Evolutionary conservation across 163 green algal species (phyloP), one percentile per base, ranked within the genome.

Genomic region (Coccomyxa subellipsoidea): DNA sequence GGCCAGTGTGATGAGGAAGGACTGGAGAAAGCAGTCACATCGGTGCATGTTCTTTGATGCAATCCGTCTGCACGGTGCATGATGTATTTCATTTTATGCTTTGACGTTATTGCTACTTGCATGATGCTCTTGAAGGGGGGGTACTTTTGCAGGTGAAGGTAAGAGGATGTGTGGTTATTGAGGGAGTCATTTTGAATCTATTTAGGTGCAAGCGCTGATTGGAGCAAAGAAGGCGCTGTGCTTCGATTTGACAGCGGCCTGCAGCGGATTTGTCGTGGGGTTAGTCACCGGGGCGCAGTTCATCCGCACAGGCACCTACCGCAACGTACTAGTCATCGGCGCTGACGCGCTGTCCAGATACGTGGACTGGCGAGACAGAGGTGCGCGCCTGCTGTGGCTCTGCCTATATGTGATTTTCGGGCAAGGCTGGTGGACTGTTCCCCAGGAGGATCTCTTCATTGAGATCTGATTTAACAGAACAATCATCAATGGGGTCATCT

Each of bases 231-330:
- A 91, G 0, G 94, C 95, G 1, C 89, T 96, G 2, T 95, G 93
- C 3, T 99, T 98, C 88, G 97, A 99, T 88, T 79, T 99, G 8
- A 99, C 97, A 54, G 97, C 96, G 70, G 97, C 97, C 5, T 99
- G 97, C 94, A 96, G 89, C 82, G 97, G 97, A 80, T 99, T 99
- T 90, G 96, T 99, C 35, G 77, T 99, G 76, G 94, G 80, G 0
- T 82, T 98, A 2, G 88, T 98, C 31, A 99, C 96, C 31, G 97
- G 90, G 0, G 78, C 90, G 31, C 93, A 97, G 83, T 98, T 92
- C 88, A 95, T 99, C 47, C 88, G 93, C 7, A 90, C 90, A 4
- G 94, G 94, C 39, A 85, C 84, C 12, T 90, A 87, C 81, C 90
- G 78, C 2, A 96, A 96, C 69, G 88, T 98, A 29, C 82, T 98